These are phyloP conservation scores for Microbotryomycetes sp. DNA, from an alignment of 1,284 basidiomycete genomes.

Conservation along the genomic window DNA sequence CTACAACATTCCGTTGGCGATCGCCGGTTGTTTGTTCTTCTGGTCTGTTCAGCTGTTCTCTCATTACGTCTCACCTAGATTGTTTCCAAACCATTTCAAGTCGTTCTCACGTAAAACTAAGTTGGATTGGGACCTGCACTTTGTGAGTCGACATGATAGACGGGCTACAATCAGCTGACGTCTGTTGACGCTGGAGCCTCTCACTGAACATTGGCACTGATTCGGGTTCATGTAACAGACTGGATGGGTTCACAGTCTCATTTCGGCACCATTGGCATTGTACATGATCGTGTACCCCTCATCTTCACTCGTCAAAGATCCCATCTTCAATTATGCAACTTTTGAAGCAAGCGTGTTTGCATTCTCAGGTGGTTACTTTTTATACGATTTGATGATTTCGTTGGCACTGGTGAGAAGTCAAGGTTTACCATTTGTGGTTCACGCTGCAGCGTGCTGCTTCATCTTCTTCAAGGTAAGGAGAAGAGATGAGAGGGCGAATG, in stretches of 20 bases:
- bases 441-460: slow-evolving; percentile 39
- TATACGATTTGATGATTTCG: slow-evolving; percentile 37
- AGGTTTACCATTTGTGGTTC: slow-evolving; percentile 40
- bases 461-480: slow-evolving; percentile 28
- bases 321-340: slow-evolving; percentile 4
- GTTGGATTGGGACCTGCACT: slow-evolving; percentile 8
- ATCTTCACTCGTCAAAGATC: slow-evolving; percentile 3
- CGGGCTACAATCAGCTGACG: neutral
- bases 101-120: neutral
- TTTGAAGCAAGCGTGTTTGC: slow-evolving; percentile 10
- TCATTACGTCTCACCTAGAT: neutral
- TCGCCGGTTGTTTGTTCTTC: slow-evolving; percentile 6
- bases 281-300: slow-evolving; percentile 12
- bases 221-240: slow-evolving; percentile 6
- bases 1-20: slow-evolving; percentile 2
- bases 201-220: neutral
- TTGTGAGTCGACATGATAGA: neutral
- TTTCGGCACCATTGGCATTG: slow-evolving; percentile 7
- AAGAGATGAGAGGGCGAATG: neutral
- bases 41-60: neutral
- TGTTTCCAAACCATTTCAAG: slow-evolving; percentile 5
- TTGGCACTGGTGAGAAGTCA: slow-evolving; percentile 26
- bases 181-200: neutral
- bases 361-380: slow-evolving; percentile 12
- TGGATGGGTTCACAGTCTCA: slow-evolving; percentile 33